Base-by-base conservation (phyloP, 495 filamentous ascomycete species). In the Hypomontagnella submonticulosa region DNA sequence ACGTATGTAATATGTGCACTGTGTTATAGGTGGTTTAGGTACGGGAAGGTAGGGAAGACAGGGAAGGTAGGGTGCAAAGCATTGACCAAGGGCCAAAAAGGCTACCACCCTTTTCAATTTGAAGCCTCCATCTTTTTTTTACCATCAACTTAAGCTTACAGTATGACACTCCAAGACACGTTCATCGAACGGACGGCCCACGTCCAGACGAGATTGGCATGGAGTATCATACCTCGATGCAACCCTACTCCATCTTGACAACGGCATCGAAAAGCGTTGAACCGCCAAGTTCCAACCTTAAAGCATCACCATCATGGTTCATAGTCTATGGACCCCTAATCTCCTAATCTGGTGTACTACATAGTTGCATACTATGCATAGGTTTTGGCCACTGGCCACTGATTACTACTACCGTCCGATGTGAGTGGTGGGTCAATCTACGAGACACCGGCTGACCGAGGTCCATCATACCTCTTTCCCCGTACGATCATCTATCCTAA, bases 241-340 rank as follows among this genome's bases (percentile, higher is more conserved):
- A 60, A 68, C 65, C 65, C 59, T 68, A 63, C 59, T 42, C 58
- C 16, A 55, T 55, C 34, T 49, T 54, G 18, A 50, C 41, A 58
- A 54, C 47, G 53, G 42, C 46, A 58, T 51, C 41, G 16, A 47
- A 32, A 54, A 2, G 40, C 48, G 47, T 37, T 68, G 54, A 46
- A 52, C 20, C 19, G 40, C 27, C 41, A 58, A 59, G 49, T 37
- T 53, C 27, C 41, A 58, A 59, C 55, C 43, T 53, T 63, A 43
- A 50, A 55, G 27, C 42, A 60, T 63, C 37, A 56, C 42, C 48
- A 57, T 27, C 23, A 27, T 27, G 23, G 23, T 6, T 6, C 23
- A 27, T 27, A 6, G 6, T 27, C 41, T 36, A 58, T 19, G 34
- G 65, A 50, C 59, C 55, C 59, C 49, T 66, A 58, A 66, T 55